phyloP scores from a whole-genome alignment of 306 rosid species.

The Purshia tridentata region DNA sequence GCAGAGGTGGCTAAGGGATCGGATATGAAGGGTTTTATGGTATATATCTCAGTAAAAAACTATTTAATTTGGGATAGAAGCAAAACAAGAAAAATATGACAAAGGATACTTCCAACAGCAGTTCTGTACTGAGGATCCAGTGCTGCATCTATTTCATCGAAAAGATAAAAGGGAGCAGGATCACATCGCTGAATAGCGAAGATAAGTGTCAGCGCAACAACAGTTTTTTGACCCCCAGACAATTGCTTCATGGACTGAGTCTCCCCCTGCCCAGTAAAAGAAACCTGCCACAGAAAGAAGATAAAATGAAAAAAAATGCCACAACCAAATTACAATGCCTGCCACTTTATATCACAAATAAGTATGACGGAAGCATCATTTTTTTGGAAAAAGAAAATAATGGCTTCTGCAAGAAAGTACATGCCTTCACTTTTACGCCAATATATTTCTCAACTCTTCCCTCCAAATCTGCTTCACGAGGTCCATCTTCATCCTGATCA shows the following conservation, averaged over 20 bases:
- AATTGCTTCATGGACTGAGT: slow-evolving; percentile 98
- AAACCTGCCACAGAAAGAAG: slow-evolving; percentile 62
- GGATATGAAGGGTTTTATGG: neutral
- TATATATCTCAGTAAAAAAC: neutral
- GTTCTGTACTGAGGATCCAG: slow-evolving; percentile 98
- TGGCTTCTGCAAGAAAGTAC: slow-evolving; percentile 28
- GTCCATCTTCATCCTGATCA: slow-evolving; percentile 77
- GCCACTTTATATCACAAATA: neutral
- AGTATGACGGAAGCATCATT: neutral
- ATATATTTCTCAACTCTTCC: slow-evolving; percentile 95
- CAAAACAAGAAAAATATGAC: neutral
- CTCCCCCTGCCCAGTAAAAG: slow-evolving; percentile 97
- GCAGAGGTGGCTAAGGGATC: neutral
- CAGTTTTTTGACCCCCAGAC: slow-evolving; percentile 99
- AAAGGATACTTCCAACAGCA: slow-evolving; percentile 97
- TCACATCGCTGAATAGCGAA: slow-evolving; percentile 99
- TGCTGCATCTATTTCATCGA: slow-evolving; percentile 97
- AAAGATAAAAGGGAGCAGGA: slow-evolving; percentile 98
- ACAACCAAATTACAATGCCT: neutral
- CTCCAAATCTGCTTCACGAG: slow-evolving; percentile 78
- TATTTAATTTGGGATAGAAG: neutral
- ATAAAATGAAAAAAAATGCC: neutral
- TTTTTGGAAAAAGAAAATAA: neutral
- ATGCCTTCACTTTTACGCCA: slow-evolving; percentile 97
- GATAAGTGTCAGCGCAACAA: slow-evolving; percentile 94